Evolutionary conservation across 208 protist genomes (phyloP).

Genomic region (Trypanosoma rangeli): DNA sequence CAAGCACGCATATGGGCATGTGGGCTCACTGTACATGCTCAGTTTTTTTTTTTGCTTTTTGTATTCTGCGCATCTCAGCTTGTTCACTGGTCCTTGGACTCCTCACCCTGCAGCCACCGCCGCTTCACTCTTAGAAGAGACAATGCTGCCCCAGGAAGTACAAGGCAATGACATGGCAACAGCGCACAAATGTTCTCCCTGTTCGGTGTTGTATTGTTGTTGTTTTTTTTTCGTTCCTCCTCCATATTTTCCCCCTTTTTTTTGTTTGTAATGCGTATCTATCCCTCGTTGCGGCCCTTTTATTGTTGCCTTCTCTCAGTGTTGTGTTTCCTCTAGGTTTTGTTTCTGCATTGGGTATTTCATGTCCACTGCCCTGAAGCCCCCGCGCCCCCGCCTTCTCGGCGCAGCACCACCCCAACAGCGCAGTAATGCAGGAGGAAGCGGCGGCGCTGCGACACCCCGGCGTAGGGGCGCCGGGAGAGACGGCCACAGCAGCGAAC

Average conservation of each 20-base stretch:
- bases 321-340: not conserved
- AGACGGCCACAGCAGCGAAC: not conserved
- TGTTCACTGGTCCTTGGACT: not conserved
- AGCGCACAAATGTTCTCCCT: not conserved
- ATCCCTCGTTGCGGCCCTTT: not conserved
- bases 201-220: constrained; percentile 4
- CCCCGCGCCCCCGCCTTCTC: no score
- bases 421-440: not conserved
- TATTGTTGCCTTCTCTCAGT: not conserved
- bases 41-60: not conserved
- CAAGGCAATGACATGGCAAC: not conserved
- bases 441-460: not conserved
- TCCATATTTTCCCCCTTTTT: not conserved
- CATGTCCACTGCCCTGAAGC: not conserved
- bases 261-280: not conserved
- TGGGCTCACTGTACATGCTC: not conserved
- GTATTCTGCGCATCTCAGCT: not conserved
- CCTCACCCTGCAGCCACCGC: not conserved
- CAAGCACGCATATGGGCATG: no score
- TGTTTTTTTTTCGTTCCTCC: not conserved
- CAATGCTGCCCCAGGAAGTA: not conserved
- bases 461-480: not conserved
- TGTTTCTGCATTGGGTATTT: not conserved
- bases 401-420: not conserved
- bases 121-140: not conserved